phyloP scores from a whole-genome alignment of 2,329 filamentous ascomycete species.

The Penicillium occitanis region DNA sequence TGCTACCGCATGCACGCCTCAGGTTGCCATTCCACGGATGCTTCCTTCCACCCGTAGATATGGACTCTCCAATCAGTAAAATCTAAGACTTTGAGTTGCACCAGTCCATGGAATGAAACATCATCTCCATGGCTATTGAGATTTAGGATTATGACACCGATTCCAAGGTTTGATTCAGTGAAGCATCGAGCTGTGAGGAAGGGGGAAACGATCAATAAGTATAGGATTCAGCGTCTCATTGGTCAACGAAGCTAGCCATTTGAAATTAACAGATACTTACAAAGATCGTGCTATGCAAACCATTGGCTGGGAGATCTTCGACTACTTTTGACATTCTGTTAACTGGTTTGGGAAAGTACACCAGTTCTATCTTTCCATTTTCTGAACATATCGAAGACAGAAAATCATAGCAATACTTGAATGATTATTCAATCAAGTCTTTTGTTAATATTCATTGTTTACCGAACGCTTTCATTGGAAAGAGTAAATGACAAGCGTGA shows the following conservation, averaged over 20 bases:
- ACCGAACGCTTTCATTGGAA: background rate
- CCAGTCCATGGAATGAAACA: background rate
- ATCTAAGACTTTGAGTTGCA: background rate
- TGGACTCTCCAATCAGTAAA: background rate
- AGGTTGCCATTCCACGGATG: background rate
- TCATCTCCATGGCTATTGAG: background rate
- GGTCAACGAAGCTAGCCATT: background rate
- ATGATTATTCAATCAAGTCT: no score
- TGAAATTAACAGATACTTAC: background rate
- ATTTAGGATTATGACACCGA: background rate
- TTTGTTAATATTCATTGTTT: background rate
- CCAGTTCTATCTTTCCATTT: background rate
- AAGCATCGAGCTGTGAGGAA: background rate
- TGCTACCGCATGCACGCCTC: background rate
- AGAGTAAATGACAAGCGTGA: background rate
- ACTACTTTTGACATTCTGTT: background rate
- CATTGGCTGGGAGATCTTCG: slow-evolving; percentile 1
- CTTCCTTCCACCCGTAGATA: background rate
- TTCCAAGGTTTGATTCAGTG: background rate
- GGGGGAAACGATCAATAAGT: background rate
- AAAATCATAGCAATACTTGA: background rate
- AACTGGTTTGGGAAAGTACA: slow-evolving; percentile 9
- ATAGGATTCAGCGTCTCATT: background rate
- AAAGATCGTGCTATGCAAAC: background rate
- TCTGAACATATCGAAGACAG: background rate